phyloP scores from a whole-genome alignment of 2,329 filamentous ascomycete species.

The Helotiales sp. region DNA sequence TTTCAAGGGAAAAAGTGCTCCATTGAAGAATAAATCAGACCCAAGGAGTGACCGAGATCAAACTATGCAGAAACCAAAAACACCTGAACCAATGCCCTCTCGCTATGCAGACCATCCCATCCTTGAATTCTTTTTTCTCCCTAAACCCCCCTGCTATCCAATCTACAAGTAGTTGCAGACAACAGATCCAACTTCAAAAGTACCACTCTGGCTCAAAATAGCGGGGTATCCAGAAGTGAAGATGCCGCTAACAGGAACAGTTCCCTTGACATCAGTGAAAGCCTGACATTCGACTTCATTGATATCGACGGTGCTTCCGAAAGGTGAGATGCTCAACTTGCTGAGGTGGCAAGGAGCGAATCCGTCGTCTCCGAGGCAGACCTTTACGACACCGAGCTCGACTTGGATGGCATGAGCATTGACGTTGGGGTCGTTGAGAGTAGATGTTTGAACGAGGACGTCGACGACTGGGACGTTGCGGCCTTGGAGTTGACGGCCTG shows the following conservation, averaged over 20 bases:
- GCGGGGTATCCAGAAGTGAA: background rate
- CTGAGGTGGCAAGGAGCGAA: slow-evolving; percentile 1
- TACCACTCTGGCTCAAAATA: background rate
- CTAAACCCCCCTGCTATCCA: background rate
- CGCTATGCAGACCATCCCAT: background rate
- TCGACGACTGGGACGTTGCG: background rate
- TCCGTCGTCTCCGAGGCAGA: background rate
- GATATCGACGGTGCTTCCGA: slow-evolving; percentile 2
- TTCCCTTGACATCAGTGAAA: slow-evolving; percentile 1
- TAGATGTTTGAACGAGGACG: slow-evolving; percentile 4
- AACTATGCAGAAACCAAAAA: slow-evolving; percentile 2
- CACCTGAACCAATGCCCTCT: background rate
- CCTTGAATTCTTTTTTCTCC: background rate
- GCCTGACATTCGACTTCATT: slow-evolving; percentile 3
- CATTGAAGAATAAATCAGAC: background rate
- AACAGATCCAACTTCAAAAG: slow-evolving; percentile 1
- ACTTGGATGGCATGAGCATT: slow-evolving; percentile 1
- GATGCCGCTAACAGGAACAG: background rate
- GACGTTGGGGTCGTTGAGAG: background rate
- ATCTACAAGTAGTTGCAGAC: slow-evolving; percentile 1
- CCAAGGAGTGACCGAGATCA: slow-evolving; percentile 5
- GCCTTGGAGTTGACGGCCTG: background rate
- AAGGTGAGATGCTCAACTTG: slow-evolving; percentile 8
- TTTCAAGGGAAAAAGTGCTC: background rate
- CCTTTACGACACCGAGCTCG: background rate